These are phyloP conservation scores for Suillus tomentosus DNA, from an alignment of 768 basidiomycete species.

Conservation along the genomic window DNA sequence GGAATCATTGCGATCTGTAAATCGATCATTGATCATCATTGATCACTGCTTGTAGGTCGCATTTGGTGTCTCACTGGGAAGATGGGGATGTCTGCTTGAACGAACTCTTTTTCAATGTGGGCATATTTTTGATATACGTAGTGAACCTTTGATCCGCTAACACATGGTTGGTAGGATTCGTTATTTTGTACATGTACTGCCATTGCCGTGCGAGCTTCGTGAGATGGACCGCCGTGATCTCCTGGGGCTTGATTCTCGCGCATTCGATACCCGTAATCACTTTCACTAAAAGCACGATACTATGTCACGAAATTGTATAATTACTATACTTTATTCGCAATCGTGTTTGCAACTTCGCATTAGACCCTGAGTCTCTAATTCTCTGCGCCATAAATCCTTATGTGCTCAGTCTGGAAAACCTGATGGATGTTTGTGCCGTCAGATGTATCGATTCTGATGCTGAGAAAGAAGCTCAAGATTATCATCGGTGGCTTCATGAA, in stretches of 20 bases:
- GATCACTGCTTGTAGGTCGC: conserved; percentile 51
- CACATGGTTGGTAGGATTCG: conserved; percentile 56
- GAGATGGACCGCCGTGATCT: conserved; percentile 15
- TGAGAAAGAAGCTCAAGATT: neutral
- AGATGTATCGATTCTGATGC: neutral
- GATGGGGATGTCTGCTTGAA: conserved; percentile 77
- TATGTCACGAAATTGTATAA: conserved; percentile 5
- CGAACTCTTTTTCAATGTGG: conserved; percentile 78
- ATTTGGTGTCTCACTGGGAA: conserved; percentile 88
- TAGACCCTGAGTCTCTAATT: neutral
- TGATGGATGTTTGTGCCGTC: too few relatives aligned
- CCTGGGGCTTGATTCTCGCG: conserved; percentile 1
- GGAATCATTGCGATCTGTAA: conserved; percentile 26
- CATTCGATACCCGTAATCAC: conserved; percentile 23
- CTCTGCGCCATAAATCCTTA: neutral
- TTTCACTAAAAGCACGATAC: conserved; percentile 10
- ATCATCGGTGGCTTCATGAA: neutral
- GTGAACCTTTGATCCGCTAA: conserved; percentile 11
- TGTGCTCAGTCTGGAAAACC: neutral
- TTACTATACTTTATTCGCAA: neutral
- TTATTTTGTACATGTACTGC: conserved; percentile 67
- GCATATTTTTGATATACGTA: conserved; percentile 31
- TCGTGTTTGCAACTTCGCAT: neutral
- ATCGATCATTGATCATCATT: conserved; percentile 13
- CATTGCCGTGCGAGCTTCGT: conserved; percentile 55